Conservation (phyloP, 2,329 filamentous ascomycete genomes). For the Fusarium mundagurra region DNA sequence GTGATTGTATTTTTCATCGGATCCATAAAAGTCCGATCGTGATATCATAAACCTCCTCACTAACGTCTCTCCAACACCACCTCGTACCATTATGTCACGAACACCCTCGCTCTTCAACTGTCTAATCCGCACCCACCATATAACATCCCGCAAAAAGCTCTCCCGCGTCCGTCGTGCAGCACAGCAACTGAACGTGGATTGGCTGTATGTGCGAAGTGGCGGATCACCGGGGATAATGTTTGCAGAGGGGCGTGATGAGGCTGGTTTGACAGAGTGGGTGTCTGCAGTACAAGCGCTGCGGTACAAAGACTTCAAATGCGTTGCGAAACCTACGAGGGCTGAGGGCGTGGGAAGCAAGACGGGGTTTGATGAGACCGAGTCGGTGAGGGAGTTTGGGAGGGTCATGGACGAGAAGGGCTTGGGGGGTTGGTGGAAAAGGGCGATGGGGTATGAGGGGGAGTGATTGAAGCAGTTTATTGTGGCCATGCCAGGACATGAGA, state of each 20-base stretch:
- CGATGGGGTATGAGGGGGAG: conserved; percentile 65
- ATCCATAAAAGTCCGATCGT: conserved; percentile 28
- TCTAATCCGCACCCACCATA: conserved; percentile 82
- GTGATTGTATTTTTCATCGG: background rate
- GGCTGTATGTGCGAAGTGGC: conserved; percentile 72
- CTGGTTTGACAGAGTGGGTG: conserved; percentile 70
- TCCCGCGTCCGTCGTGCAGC: conserved; percentile 69
- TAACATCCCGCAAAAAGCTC: conserved; percentile 80
- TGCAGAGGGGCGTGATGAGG: conserved; percentile 67
- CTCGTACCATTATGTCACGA: conserved; percentile 29
- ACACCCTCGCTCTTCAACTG: conserved; percentile 34
- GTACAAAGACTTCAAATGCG: conserved; percentile 79
- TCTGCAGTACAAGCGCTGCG: conserved; percentile 69
- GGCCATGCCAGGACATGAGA: background rate
- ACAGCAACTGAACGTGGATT: conserved; percentile 65
- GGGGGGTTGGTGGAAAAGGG: conserved; percentile 72
- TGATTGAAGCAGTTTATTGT: background rate
- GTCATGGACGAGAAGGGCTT: conserved; percentile 70
- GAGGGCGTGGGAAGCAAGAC: background rate
- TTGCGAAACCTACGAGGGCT: conserved; percentile 50
- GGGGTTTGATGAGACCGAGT: conserved; percentile 66
- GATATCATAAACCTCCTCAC: background rate
- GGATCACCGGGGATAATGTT: conserved; percentile 82
- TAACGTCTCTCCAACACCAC: background rate
- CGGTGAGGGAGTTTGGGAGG: conserved; percentile 71